Percentiles rank a stretch among this genome's conserved stretches.
phyloP scores from a whole-genome alignment of 495 filamentous ascomycete genomes.

The Aspergillus steynii region DNA sequence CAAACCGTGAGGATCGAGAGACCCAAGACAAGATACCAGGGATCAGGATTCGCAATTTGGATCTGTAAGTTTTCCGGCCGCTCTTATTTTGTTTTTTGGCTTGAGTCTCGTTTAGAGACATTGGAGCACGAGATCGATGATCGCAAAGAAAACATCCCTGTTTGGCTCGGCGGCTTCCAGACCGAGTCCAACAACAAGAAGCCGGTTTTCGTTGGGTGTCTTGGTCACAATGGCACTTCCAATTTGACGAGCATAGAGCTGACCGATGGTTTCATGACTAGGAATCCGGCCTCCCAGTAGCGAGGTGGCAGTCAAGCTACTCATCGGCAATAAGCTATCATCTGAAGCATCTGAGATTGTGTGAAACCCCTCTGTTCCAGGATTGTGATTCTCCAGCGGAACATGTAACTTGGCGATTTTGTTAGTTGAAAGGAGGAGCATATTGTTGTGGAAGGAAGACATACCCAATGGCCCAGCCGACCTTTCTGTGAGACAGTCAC shows the following conservation, averaged over 20 bases:
- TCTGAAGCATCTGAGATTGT: slow-evolving; percentile 50
- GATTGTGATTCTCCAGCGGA: slow-evolving; percentile 68
- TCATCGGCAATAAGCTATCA: slow-evolving; percentile 68
- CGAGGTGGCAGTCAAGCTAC: slow-evolving; percentile 82
- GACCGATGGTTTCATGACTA: slow-evolving; percentile 79
- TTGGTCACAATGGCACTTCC: slow-evolving; percentile 73
- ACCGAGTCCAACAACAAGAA: slow-evolving; percentile 80
- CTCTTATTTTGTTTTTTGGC: background rate
- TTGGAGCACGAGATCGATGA: slow-evolving; percentile 77
- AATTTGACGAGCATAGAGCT: slow-evolving; percentile 86
- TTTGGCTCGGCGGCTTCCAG: slow-evolving; percentile 62
- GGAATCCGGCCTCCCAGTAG: slow-evolving; percentile 80
- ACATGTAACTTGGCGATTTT: slow-evolving; percentile 72
- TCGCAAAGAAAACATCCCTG: slow-evolving; percentile 75
- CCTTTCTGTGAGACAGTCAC: slow-evolving; percentile 86
- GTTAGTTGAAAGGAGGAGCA: slow-evolving; percentile 21
- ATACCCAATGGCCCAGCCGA: slow-evolving; percentile 87
- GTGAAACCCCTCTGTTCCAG: slow-evolving; percentile 51
- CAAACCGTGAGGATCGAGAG: slow-evolving; percentile 12
- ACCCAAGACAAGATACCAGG: slow-evolving; percentile 19
- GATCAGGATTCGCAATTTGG: slow-evolving; percentile 19
- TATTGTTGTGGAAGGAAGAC: slow-evolving; percentile 19
- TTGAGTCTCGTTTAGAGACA: slow-evolving; percentile 46
- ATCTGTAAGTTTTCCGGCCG: slow-evolving; percentile 15
- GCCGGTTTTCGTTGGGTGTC: slow-evolving; percentile 73